These are phyloP conservation scores for Leccinum rimulosum DNA, from an alignment of 768 basidiomycete genomes.

Conservation along the genomic window DNA sequence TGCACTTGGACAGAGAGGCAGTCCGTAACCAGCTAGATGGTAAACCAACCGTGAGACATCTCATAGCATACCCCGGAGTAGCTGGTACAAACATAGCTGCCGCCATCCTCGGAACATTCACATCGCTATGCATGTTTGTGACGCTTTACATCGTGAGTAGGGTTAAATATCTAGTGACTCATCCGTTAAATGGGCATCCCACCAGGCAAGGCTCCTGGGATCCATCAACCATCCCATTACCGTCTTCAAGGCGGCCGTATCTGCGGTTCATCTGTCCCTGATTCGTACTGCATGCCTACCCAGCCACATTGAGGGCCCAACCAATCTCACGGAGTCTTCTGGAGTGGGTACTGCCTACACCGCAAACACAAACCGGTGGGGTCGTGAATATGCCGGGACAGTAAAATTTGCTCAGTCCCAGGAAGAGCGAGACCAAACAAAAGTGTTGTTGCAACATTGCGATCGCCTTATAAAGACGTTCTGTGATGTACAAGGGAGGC, in stretches of 20 bases:
- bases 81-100: constrained; percentile 60
- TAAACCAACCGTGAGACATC: constrained; percentile 40
- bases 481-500: constrained; percentile 30
- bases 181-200: constrained; percentile 4
- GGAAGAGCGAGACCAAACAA: constrained; percentile 45
- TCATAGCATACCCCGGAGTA: constrained; percentile 69
- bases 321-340: constrained; percentile 14
- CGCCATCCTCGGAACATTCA: constrained; percentile 43
- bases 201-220: constrained; percentile 65
- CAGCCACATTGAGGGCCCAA: constrained; percentile 11
- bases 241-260: constrained; percentile 62
- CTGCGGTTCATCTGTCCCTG: constrained; percentile 66
- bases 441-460: constrained; percentile 50
- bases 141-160: constrained; percentile 63
- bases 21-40: constrained; percentile 22
- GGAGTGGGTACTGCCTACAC: constrained; percentile 43
- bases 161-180: neutral
- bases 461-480: constrained; percentile 50
- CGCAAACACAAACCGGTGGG: constrained; percentile 57
- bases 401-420: constrained; percentile 51
- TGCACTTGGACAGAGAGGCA: constrained; percentile 50
- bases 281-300: constrained; percentile 52
- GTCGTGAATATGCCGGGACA: constrained; percentile 49
- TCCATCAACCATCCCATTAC: constrained; percentile 65
- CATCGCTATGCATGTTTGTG: constrained; percentile 47